Conservation (phyloP, 192 early-diverging fungal genomes). For the Pilaira anomala region DNA sequence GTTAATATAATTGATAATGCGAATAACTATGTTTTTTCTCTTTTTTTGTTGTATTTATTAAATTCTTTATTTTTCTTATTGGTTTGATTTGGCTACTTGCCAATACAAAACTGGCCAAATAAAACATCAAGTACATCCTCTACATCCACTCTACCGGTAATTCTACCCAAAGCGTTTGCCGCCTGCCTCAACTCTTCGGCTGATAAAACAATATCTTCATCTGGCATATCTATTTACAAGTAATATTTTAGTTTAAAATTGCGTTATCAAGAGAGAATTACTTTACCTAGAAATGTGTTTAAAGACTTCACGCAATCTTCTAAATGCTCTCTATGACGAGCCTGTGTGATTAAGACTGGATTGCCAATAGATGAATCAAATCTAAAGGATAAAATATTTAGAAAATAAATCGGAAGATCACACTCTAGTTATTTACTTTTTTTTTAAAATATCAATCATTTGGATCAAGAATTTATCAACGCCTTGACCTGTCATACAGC, state of each 20-base stretch:
- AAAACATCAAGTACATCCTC: constrained; percentile 74
- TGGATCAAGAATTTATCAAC: constrained; percentile 42
- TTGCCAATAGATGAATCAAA: constrained; percentile 17
- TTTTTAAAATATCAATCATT: constrained; percentile 40
- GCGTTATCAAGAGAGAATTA: background rate
- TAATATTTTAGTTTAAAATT: background rate
- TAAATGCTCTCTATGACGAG: constrained; percentile 63
- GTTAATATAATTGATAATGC: no score
- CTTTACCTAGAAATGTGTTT: constrained; percentile 45
- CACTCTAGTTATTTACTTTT: constrained; percentile 30
- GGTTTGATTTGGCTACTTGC: no score
- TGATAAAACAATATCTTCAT: constrained; percentile 59
- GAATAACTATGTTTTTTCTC: no score
- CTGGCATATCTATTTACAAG: constrained; percentile 21
- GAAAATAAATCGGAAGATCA: background rate
- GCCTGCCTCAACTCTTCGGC: constrained; percentile 73
- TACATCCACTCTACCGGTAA: constrained; percentile 70
- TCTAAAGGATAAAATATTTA: constrained; percentile 1
- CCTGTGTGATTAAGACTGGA: constrained; percentile 61
- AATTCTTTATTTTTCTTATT: no score
- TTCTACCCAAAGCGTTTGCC: constrained; percentile 59
- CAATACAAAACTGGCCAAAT: constrained; percentile 78
- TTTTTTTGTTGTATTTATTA: no score
- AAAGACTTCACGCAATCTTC: constrained; percentile 49
- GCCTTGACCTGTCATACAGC: constrained; percentile 49